phyloP scores from a whole-genome alignment of 495 filamentous ascomycete genomes.

The Hyaloscypha finlandica region DNA sequence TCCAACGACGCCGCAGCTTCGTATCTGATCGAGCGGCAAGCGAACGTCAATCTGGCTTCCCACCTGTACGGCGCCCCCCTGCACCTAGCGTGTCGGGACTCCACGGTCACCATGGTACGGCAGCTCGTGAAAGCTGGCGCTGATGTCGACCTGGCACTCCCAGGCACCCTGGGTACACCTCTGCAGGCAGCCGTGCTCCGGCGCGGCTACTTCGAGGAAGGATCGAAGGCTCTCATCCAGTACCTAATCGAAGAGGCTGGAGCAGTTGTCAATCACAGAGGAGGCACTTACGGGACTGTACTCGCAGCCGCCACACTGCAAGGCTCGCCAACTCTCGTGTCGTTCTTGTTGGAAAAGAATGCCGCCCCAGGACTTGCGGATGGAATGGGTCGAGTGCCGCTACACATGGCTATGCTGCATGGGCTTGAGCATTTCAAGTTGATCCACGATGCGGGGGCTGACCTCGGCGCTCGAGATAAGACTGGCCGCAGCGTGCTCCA shows the following conservation, averaged over 20 bases:
- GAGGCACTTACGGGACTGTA: conserved; percentile 25
- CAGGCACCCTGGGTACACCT: conserved; percentile 22
- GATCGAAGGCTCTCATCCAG: conserved; percentile 9
- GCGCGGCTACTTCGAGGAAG: neutral
- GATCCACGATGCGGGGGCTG: conserved; percentile 18
- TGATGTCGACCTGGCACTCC: conserved; percentile 21
- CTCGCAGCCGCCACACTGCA: conserved; percentile 25
- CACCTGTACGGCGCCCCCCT: conserved; percentile 17
- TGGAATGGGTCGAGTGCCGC: conserved; percentile 20
- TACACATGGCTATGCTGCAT: conserved; percentile 21
- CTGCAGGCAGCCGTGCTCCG: conserved; percentile 18
- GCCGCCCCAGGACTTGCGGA: conserved; percentile 16
- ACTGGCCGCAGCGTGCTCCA: conserved; percentile 23
- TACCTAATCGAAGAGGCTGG: conserved; percentile 23
- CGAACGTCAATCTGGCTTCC: conserved; percentile 53
- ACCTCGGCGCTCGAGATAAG: conserved; percentile 13
- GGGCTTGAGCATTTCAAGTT: conserved; percentile 16
- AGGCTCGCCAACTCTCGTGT: conserved; percentile 17
- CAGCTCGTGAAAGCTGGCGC: conserved; percentile 25
- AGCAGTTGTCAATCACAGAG: conserved; percentile 17
- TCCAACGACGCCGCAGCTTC: conserved; percentile 44
- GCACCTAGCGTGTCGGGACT: conserved; percentile 9
- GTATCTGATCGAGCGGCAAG: conserved; percentile 51
- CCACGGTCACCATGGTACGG: conserved; percentile 10
- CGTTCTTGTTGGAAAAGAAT: conserved; percentile 21